phyloP scores from a whole-genome alignment of 2,329 filamentous ascomycete genomes.

The Polychaeton citri region DNA sequence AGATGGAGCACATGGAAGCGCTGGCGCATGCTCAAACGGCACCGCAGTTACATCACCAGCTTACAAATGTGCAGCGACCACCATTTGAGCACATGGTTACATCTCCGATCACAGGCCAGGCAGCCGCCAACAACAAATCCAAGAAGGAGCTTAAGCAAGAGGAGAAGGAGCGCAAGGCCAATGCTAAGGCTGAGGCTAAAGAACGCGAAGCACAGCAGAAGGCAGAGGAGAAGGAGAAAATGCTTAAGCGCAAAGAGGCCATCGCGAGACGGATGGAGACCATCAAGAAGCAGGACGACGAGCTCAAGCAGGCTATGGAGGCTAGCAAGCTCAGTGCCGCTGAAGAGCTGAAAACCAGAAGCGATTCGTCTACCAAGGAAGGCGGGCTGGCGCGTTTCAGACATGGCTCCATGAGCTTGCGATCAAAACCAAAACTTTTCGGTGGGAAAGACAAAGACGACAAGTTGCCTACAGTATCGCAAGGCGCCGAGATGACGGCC shows the following conservation, averaged over 20 bases:
- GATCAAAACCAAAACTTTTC: conserved; percentile 60
- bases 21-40: conserved; percentile 57
- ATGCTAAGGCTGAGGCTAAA: conserved; percentile 47
- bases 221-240: conserved; percentile 38
- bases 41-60: conserved; percentile 22
- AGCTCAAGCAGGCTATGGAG: conserved; percentile 51
- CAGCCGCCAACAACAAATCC: conserved; percentile 39
- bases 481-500: conserved; percentile 9
- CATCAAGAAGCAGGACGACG: conserved; percentile 47
- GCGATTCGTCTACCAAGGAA: conserved; percentile 8
- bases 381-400: conserved; percentile 50
- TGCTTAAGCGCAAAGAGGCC: conserved; percentile 20
- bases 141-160: conserved; percentile 53
- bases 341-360: conserved; percentile 32
- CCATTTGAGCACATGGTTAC: conserved; percentile 19
- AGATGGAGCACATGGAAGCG: conserved; percentile 37
- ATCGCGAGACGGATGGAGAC: conserved; percentile 36
- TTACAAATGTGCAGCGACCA: conserved; percentile 1
- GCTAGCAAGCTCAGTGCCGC: conserved; percentile 51
- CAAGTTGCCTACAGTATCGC: conserved; percentile 12
- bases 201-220: conserved; percentile 45
- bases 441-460: conserved; percentile 40
- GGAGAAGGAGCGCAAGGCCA: conserved; percentile 44
- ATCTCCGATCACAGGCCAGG: conserved; percentile 42
- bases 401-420: conserved; percentile 58